Percentiles rank a stretch among this genome's conserved stretches.
These are phyloP conservation scores for Limonium bicolor DNA, from an alignment of 148 eudicot species.

Conservation along the genomic window DNA sequence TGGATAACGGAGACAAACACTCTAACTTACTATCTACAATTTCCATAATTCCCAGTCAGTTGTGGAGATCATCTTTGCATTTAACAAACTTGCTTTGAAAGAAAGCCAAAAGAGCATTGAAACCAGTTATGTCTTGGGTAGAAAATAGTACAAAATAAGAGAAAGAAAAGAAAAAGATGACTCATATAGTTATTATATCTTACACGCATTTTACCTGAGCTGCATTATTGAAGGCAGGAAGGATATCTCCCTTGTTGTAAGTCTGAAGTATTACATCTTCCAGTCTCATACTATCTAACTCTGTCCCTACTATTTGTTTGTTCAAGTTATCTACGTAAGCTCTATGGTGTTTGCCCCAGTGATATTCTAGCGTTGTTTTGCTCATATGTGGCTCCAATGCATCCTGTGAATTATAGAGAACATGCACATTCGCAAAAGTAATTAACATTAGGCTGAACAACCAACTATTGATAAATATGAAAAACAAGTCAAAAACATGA, in stretches of 20 bases:
- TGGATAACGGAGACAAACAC: too few species aligned
- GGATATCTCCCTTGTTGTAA: slow-evolving; percentile 75
- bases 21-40: too few species aligned
- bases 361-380: slow-evolving; percentile 60
- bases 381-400: slow-evolving; percentile 91
- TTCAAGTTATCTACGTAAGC: slow-evolving; percentile 82
- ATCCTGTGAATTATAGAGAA: slow-evolving; percentile 18
- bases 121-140: not conserved
- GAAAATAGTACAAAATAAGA: not conserved
- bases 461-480: not conserved
- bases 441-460: not conserved
- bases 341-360: slow-evolving; percentile 87
- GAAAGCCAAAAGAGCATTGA: not conserved
- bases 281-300: slow-evolving; percentile 46
- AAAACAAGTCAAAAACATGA: not conserved
- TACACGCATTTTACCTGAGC: slow-evolving; percentile 49
- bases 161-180: too few species aligned
- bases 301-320: slow-evolving; percentile 83
- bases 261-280: slow-evolving; percentile 43
- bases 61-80: too few species aligned
- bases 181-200: too few species aligned
- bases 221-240: slow-evolving; percentile 88
- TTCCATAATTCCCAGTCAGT: too few species aligned
- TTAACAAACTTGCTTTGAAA: too few species aligned
- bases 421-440: slow-evolving; percentile 1